A percentile compares a stretch with the other conserved stretches of the same genome.
These are phyloP conservation scores for Blechomonas ayalai DNA, from an alignment of 208 protist species.

Conservation along the genomic window DNA sequence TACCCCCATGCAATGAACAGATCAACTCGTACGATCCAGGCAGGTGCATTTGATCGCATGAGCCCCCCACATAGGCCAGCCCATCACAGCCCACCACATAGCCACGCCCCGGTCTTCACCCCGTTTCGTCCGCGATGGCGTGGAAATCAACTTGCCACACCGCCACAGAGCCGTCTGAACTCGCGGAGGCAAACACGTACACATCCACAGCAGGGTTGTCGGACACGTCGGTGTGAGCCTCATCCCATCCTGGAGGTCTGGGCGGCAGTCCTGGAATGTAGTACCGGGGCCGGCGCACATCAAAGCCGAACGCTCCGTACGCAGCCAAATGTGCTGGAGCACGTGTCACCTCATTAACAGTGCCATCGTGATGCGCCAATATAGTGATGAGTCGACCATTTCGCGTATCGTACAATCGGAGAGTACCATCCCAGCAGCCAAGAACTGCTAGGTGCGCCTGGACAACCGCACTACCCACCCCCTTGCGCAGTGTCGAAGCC, in stretches of 20 bases:
- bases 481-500: constrained; percentile 39
- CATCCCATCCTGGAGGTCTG: too few species aligned
- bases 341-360: constrained; percentile 45
- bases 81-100: too few species aligned
- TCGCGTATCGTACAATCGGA: constrained; percentile 54
- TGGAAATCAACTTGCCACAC: constrained; percentile 72
- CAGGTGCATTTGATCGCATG: too few species aligned
- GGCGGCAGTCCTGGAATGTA: too few species aligned
- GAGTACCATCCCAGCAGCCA: constrained; percentile 68
- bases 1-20: too few species aligned
- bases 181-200: constrained; percentile 60
- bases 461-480: constrained; percentile 46
- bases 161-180: constrained; percentile 55
- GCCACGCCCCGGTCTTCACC: too few species aligned
- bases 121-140: constrained; percentile 12
- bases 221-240: too few species aligned
- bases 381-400: constrained; percentile 47
- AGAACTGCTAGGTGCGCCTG: constrained; percentile 43
- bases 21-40: too few species aligned
- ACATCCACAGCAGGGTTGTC: too few species aligned
- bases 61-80: too few species aligned
- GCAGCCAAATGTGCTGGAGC: constrained; percentile 12
- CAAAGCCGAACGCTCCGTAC: constrained; percentile 56
- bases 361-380: constrained; percentile 40
- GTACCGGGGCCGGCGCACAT: constrained; percentile 36